These are phyloP conservation scores for Amanita phalloides DNA, from an alignment of 768 basidiomycete genomes.

Conservation along the genomic window DNA sequence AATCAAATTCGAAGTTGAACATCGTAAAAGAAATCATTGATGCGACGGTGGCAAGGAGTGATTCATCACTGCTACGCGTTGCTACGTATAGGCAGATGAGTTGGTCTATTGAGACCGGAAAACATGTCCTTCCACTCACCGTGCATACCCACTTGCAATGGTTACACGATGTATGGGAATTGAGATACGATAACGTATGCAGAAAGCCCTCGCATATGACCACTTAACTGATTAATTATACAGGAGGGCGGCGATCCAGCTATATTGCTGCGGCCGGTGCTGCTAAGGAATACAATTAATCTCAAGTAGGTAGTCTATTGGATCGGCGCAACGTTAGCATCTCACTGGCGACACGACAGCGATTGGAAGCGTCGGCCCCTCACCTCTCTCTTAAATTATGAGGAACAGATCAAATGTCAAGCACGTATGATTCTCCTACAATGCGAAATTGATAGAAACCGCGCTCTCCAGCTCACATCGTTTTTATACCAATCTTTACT, in stretches of 20 bases:
- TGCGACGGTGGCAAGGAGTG: conserved; percentile 5
- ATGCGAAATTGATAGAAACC: conserved; percentile 23
- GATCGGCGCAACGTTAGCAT: background rate
- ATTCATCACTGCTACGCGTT: conserved; percentile 30
- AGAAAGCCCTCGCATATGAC: conserved; percentile 4
- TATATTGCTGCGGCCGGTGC: conserved; percentile 32
- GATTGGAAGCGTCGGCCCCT: conserved; percentile 30
- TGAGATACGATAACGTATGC: conserved; percentile 10
- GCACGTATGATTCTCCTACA: conserved; percentile 27
- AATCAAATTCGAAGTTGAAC: background rate
- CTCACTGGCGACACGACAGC: conserved; percentile 18
- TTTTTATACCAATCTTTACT: conserved; percentile 29
- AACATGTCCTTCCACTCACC: conserved; percentile 22
- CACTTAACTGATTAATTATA: background rate
- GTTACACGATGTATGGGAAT: conserved; percentile 41
- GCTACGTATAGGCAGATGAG: conserved; percentile 45
- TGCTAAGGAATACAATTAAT: conserved; percentile 24
- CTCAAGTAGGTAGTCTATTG: conserved; percentile 25
- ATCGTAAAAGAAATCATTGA: conserved; percentile 5
- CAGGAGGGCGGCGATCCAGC: conserved; percentile 22
- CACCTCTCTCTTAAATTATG: conserved; percentile 26
- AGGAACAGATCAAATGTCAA: conserved; percentile 24
- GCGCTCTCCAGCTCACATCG: conserved; percentile 29
- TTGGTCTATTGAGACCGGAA: conserved; percentile 33
- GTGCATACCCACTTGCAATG: conserved; percentile 32